phyloP scores from a whole-genome alignment of 2,329 filamentous ascomycete genomes.

The Lasiodiplodia sp. region DNA sequence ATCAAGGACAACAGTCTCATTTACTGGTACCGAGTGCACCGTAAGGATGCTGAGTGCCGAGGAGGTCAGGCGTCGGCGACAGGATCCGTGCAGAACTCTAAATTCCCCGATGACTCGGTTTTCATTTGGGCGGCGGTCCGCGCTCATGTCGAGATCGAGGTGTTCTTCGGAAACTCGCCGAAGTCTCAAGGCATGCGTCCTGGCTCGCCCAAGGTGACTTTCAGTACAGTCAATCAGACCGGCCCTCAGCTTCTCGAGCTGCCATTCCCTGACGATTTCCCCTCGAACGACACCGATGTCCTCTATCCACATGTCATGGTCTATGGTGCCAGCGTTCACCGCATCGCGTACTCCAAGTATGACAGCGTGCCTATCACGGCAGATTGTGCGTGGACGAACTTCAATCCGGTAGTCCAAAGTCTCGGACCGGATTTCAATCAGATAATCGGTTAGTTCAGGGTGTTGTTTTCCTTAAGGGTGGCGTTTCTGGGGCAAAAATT shows the following conservation, averaged over 20 bases:
- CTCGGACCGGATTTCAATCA: slow-evolving; percentile 24
- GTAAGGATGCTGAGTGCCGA: slow-evolving; percentile 43
- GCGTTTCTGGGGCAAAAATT: neutral
- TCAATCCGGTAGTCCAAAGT: slow-evolving; percentile 27
- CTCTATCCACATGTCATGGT: slow-evolving; percentile 28
- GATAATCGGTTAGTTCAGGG: neutral
- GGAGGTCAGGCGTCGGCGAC: slow-evolving; percentile 39
- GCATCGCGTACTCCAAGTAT: slow-evolving; percentile 29
- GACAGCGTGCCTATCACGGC: slow-evolving; percentile 28
- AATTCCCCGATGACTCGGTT: slow-evolving; percentile 45
- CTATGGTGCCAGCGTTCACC: slow-evolving; percentile 1
- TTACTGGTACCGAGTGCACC: slow-evolving; percentile 50
- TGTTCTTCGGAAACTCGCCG: slow-evolving; percentile 21
- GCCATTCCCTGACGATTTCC: slow-evolving; percentile 28
- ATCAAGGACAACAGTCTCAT: slow-evolving; percentile 47
- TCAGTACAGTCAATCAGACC: slow-evolving; percentile 24
- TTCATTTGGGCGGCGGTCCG: slow-evolving; percentile 48
- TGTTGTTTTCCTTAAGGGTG: too few species aligned
- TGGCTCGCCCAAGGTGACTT: slow-evolving; percentile 21
- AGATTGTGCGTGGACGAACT: slow-evolving; percentile 28
- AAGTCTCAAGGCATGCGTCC: slow-evolving; percentile 6
- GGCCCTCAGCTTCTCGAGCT: slow-evolving; percentile 15
- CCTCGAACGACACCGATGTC: slow-evolving; percentile 15
- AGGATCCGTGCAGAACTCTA: slow-evolving; percentile 37
- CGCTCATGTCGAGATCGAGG: slow-evolving; percentile 31